A percentile compares a stretch with the other conserved stretches of the same genome.
phyloP scores from a whole-genome alignment of 345 rosid genomes.

The Abelmoschus esculentus region DNA sequence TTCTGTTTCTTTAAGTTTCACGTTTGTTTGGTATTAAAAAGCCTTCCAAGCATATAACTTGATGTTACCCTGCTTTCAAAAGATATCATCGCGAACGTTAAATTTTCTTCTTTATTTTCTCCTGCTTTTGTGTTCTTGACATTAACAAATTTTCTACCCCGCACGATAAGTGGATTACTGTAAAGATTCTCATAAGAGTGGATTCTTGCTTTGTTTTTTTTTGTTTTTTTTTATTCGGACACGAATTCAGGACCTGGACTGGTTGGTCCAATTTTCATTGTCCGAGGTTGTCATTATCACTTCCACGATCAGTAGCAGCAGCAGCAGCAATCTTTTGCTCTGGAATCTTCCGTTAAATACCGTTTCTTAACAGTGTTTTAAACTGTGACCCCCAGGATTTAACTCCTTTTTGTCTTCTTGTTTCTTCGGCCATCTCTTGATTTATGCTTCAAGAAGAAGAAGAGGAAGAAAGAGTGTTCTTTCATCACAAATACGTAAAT shows the following conservation, averaged over 20 bases:
- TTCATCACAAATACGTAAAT: no score
- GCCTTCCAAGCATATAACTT: neutral
- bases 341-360: neutral
- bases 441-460: no score
- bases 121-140: neutral
- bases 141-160: no score
- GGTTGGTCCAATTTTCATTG: neutral
- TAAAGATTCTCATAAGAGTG: no score
- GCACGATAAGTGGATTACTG: no score
- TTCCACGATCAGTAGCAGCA: neutral
- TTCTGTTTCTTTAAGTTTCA: slow-evolving; percentile 7
- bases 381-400: neutral
- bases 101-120: neutral
- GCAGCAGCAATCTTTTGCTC: neutral
- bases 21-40: slow-evolving; percentile 14
- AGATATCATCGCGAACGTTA: neutral
- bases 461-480: no score
- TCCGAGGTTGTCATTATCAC: slow-evolving; percentile 1
- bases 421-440: neutral
- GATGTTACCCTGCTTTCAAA: slow-evolving; percentile 16
- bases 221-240: no score
- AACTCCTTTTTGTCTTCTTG: neutral
- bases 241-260: no score
- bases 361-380: neutral
- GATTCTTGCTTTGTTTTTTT: no score